Conservation (phyloP, 2,329 filamentous ascomycete species). For the Aspergillus sp. region DNA sequence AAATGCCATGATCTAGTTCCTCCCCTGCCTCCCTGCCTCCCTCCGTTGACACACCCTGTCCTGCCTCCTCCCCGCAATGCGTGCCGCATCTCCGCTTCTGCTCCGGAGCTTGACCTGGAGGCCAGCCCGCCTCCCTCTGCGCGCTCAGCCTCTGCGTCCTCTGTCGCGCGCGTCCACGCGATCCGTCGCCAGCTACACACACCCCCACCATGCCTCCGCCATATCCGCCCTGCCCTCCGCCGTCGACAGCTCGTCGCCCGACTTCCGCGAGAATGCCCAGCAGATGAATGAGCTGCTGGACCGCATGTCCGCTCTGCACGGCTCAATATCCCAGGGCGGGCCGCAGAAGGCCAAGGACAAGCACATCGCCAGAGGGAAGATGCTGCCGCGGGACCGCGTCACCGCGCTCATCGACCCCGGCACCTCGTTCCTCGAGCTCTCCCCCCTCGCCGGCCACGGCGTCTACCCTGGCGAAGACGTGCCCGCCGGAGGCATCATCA, state of each 20-base stretch:
- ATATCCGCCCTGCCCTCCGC: slow-evolving; percentile 69
- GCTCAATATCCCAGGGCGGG: slow-evolving; percentile 65
- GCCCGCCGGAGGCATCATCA: slow-evolving; percentile 82
- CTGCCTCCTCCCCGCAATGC: slow-evolving; percentile 24
- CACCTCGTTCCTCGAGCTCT: slow-evolving; percentile 86
- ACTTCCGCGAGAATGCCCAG: slow-evolving; percentile 70
- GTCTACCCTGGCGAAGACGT: slow-evolving; percentile 87
- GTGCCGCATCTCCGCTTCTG: slow-evolving; percentile 27
- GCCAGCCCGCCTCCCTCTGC: slow-evolving; percentile 9
- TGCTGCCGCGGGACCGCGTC: slow-evolving; percentile 84
- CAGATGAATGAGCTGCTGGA: slow-evolving; percentile 67
- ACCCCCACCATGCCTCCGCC: slow-evolving; percentile 69
- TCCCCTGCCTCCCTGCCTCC: too few relatives aligned
- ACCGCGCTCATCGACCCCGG: slow-evolving; percentile 81
- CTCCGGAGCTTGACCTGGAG: slow-evolving; percentile 29
- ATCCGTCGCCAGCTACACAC: slow-evolving; percentile 64
- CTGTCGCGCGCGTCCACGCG: slow-evolving; percentile 16
- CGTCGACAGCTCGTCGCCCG: slow-evolving; percentile 66
- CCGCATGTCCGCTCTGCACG: slow-evolving; percentile 60
- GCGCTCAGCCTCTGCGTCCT: slow-evolving; percentile 14
- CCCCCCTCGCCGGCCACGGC: slow-evolving; percentile 76
- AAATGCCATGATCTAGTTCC: background rate
- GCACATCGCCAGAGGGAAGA: slow-evolving; percentile 80
- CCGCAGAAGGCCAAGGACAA: slow-evolving; percentile 75
- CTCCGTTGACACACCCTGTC: too few relatives aligned